Percentiles rank a stretch among this genome's conserved stretches.
phyloP scores from a whole-genome alignment of 805 yeast genomes.

The Wickerhamomyces ciferrii region DNA sequence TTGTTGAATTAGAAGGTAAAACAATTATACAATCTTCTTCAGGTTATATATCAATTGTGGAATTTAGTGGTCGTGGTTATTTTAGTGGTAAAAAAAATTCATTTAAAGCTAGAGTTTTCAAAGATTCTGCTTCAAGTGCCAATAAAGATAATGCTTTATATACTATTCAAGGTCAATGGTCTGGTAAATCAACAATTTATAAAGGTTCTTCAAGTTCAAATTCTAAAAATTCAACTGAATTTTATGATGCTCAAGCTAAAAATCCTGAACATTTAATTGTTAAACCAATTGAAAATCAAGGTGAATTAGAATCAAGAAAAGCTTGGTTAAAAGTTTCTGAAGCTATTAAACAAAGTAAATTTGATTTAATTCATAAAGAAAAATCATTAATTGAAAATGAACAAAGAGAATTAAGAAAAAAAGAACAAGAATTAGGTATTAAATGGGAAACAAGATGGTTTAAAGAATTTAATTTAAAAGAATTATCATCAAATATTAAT shows the following conservation, averaged over 20 bases:
- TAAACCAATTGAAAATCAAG: constrained; percentile 79
- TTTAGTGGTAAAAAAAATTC: constrained; percentile 92
- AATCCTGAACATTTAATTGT: constrained; percentile 57
- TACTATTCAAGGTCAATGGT: constrained; percentile 92
- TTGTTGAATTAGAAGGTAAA: constrained; percentile 88
- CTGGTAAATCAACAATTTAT: constrained; percentile 61
- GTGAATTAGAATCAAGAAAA: constrained; percentile 73
- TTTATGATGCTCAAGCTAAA: constrained; percentile 55
- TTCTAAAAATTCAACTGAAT: constrained; percentile 41
- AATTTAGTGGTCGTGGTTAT: constrained; percentile 90
- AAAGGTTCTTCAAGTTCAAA: constrained; percentile 44
- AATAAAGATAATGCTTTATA: constrained; percentile 61
- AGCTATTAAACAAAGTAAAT: constrained; percentile 75
- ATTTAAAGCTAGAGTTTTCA: constrained; percentile 78
- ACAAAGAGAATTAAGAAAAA: constrained; percentile 77
- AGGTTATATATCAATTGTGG: constrained; percentile 71
- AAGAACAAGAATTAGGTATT: constrained; percentile 59
- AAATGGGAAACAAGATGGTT: constrained; percentile 87
- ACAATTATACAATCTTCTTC: constrained; percentile 78
- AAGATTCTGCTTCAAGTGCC: constrained; percentile 42
- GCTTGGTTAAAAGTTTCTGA: constrained; percentile 91
- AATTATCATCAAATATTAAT: constrained; percentile 17
- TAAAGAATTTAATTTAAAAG: constrained; percentile 38
- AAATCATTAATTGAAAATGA: constrained; percentile 77
- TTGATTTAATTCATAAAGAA: constrained; percentile 65